Percentiles rank a stretch among this genome's conserved stretches.
phyloP scores from a whole-genome alignment of 2,329 filamentous ascomycete species.

The Harringtonia lauricola region DNA sequence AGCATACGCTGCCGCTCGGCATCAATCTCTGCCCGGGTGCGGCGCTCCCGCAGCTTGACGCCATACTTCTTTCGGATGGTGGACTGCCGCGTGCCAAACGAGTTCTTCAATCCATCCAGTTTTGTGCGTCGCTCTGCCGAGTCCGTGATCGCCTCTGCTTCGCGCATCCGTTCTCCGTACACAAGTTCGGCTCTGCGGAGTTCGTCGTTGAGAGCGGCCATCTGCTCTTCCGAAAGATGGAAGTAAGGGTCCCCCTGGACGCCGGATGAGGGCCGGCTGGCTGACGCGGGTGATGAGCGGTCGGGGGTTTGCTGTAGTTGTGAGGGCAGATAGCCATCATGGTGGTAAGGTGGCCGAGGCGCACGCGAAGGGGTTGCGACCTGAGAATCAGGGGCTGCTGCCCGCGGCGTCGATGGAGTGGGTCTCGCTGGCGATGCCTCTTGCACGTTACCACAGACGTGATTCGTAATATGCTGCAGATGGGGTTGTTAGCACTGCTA shows the following conservation, averaged over 20 bases:
- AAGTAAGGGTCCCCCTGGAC: constrained; percentile 30
- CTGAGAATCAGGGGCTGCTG: not conserved
- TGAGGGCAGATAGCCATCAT: not conserved
- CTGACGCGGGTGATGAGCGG: constrained; percentile 2
- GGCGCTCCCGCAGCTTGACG: constrained; percentile 39
- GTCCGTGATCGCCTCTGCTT: constrained; percentile 27
- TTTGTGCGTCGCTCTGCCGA: constrained; percentile 18
- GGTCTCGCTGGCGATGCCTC: not conserved
- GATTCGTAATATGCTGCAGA: constrained; percentile 26
- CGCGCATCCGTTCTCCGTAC: constrained; percentile 30
- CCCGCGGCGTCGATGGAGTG: not conserved
- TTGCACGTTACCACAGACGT: constrained; percentile 31
- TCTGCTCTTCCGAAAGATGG: constrained; percentile 25
- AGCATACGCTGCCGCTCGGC: constrained; percentile 29
- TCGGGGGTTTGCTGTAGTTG: not conserved
- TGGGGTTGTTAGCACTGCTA: not conserved
- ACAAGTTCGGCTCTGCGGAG: constrained; percentile 24
- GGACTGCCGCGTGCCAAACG: constrained; percentile 44
- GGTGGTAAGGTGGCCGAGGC: not conserved
- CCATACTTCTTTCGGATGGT: constrained; percentile 47
- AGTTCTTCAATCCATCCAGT: constrained; percentile 36
- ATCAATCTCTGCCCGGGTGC: constrained; percentile 34
- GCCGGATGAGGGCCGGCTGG: too few relatives aligned
- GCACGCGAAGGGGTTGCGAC: not conserved
- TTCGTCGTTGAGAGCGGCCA: constrained; percentile 23